Base-by-base conservation (phyloP, 345 rosid species). In the Syzygium aqueum region DNA sequence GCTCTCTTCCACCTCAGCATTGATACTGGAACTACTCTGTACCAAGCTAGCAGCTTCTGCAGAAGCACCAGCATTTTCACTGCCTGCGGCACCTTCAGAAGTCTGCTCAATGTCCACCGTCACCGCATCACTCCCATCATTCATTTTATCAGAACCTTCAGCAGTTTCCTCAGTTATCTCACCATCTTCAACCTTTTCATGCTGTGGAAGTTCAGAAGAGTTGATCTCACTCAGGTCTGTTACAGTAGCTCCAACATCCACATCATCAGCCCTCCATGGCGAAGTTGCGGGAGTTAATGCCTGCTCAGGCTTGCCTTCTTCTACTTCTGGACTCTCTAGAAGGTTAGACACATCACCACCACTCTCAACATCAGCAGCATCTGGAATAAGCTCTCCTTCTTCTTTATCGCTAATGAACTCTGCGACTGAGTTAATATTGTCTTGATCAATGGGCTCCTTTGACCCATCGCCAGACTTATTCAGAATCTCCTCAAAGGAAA, bases 381-480 rank as follows among this genome's bases (percentile, higher is more conserved):
- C 99, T 43, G 94, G 91, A 59, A 90, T 85, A 73, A 95, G 88
- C 91, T 97, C 99, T 85, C 99, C 99, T 88, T 97, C 99, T 94
- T 95, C 99, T 89, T 89, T 95, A 88, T 97, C 99, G n/a, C 78
- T 85, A 43, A 49, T 51, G 43, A 65, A 85, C 51, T 88, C 89
- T 51, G 59, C 28, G 8, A 40, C n/a, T 65, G 67, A 43, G 43
- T 63, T 67, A 33, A n/a, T 87, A 28, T 49, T 49, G 77, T 53
- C 77, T 19, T 43, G 94, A 61, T 90, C 94, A 49, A 86, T 83
- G 85, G 88, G 94, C 88, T 92, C 95, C 89, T 87, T 86, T 82
- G 91, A 59, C 87, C 88, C 93, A 78, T 93, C 97, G 49, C 91
- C 89, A 84, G 96, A 89, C 90, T 89, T 91, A 67, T 95, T 97